Base-by-base conservation (phyloP, 2,329 filamentous ascomycete species). In the Fusarium sp. region DNA sequence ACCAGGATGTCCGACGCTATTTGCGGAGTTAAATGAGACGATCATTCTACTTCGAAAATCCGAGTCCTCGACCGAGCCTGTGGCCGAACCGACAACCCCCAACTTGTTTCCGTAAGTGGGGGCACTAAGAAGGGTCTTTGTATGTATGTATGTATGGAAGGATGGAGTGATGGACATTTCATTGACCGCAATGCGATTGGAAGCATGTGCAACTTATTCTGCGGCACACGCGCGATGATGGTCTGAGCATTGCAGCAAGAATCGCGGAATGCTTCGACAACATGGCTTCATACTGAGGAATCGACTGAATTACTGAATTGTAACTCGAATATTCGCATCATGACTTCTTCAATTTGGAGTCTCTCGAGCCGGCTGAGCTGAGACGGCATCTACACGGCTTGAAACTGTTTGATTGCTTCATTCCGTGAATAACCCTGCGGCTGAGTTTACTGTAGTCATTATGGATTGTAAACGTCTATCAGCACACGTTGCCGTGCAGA, bases 1-100 rank as follows among this genome's bases (percentile, higher is more conserved):
- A 34, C 19, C 19, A 47, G 9, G 34, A 65, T 36, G 26, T 47
- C 62, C 42, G 60, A 52, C 45, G 52, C 60, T 59, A 38, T 38
- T 22, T 21, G 31, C 53, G 42, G 62, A 60, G 51, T 36, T 43
- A 26, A 59, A 28, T 13, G n/a, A 22, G 24, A 39, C 14, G 28
- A 57, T 47, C 38, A 57, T 28, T 26, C 14, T 13, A 19, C 44
- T 51, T 64, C 61, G 61, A 64, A 64, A 59, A 59, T 65, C 61
- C 62, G 62, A 65, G 51, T 57, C 44, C 52, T 64, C 60, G 59
- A 64, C 61, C 59, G 61, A 64, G 42, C 42, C 15, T 59, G 62
- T 34, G 42, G 21, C 62, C 54, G 60, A 65, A 65, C 53, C 46
- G 60, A 65, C 53, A 28, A 57, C 31, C 60, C 60, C 46, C 62